Base-by-base conservation (phyloP, 2,329 filamentous ascomycete species). In the Chlorencoelia australis region DNA sequence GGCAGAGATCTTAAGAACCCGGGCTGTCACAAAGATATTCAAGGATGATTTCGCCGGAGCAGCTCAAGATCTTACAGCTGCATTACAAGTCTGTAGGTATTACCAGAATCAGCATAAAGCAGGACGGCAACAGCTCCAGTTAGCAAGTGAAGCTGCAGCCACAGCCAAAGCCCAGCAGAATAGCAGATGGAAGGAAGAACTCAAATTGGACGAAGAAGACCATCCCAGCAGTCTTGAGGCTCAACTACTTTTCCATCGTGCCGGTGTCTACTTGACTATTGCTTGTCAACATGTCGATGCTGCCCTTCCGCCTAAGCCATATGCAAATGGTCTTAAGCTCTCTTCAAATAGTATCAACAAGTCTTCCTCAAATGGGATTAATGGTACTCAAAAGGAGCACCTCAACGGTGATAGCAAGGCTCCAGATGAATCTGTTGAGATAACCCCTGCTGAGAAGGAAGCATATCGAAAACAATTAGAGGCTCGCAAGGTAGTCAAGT, bases 231-330 rank as follows among this genome's bases (percentile, higher is more conserved):
- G 83, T 54, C 64, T 88, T 44, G 79, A 85, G 54, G 67, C 71
- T 31, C 85, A 91, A 52, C 58, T 91, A 4, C 59, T 84, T 4
- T 89, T 91, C 55, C 80, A 88, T 47, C 73, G 85, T 30, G 85
- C 76, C 1, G 73, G 74, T 4, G 75, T 77, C 4, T 82, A 88
- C 55, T 64, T 93, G 22, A 73, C 72, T 4, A 67, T 86, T 50
- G 82, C 85, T 9, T 84, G 75, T 50, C 66, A 76, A 39, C 63
- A 78, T 50, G 71, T 87, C 28, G 61, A 71, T 40, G 59, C 61
- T 13, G 73, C 79, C 11, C 55, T 84, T 3, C 53, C 56, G 18
- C 45, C 45, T 22, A 50, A 47, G 36, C 20, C 17, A 24, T 29
- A 45, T 37, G 14, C 41, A 17, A 47, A 51, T 30, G 39, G 30